Base-by-base conservation (phyloP, 176 grass and related monocot genomes). In the Juncus effusus region DNA sequence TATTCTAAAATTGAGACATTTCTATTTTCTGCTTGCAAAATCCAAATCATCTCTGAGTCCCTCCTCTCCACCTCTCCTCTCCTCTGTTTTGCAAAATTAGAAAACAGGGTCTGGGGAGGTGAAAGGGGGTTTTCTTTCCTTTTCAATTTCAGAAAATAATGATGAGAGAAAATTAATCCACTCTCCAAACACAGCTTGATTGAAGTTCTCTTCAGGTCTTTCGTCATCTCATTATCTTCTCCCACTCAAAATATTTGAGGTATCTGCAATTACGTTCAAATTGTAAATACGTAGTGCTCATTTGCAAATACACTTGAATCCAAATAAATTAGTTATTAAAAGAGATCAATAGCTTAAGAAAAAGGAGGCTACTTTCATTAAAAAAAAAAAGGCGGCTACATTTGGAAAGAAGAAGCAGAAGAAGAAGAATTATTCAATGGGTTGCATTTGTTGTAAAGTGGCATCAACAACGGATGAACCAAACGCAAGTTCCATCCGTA, bases 391-490 rank as follows among this genome's bases (percentile, higher is more conserved):
- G 19, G 19, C 19, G 19, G 19, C 19, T 28, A 28, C 19, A 28
- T 28, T 28, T 28, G 19, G 19, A 28, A 28, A 28, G 19, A 28
- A 28, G 19, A 28, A 47, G 44, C 4, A 47, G 6, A 47, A 47
- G 9, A 47, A 9, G 44, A 47, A 47, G 44, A 47, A 47, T 47
- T 47, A 5, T 47, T 59, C 58, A 11, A 89, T 89, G 86, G 86
- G 86, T 75, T 85, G 86, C 70, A 78, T 85, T 74, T 89, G 86
- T 64, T 89, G 79, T 69, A 85, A 85, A 75, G 86, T 70, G 57
- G 35, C 86, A 38, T 69, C 77, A 81, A 56, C 37, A 45, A 19
- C 69, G 38, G 64, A 79, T 53, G 78, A 71, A 42, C 45, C 15
- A 13, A 76, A 78, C 73, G 65, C 81, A 73, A 74, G 77, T 76